Evolutionary conservation across 75 land plant species (phyloP).

Genomic region (Azolla pinnata): DNA sequence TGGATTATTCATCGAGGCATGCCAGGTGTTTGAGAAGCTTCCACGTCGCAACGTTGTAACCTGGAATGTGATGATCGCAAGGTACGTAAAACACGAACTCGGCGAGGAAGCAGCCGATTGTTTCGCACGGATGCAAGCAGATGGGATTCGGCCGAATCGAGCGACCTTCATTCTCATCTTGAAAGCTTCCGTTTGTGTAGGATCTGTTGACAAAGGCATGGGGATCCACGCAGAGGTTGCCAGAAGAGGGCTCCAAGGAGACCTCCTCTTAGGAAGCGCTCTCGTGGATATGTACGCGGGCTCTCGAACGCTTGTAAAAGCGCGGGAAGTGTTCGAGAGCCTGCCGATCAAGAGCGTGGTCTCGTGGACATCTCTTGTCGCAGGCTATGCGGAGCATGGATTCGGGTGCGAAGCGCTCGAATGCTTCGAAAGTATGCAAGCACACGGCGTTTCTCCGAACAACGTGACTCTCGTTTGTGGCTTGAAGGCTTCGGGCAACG

Average conservation of each 20-base stretch:
- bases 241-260: conserved; percentile 7
- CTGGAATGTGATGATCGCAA: conserved; percentile 19
- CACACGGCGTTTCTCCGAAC: conserved; percentile 24
- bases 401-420: conserved; percentile 19
- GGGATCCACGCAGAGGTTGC: conserved; percentile 14
- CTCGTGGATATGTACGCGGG: conserved; percentile 33
- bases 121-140: conserved; percentile 5
- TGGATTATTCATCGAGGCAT: conserved; percentile 8
- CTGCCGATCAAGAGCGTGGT: conserved; percentile 20
- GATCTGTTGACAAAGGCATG: conserved; percentile 13
- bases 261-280: conserved; percentile 21
- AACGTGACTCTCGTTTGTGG: conserved; percentile 21
- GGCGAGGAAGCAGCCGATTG: conserved; percentile 1
- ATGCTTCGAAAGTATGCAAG: conserved; percentile 25
- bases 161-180: conserved; percentile 18
- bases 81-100: neutral
- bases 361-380: conserved; percentile 27
- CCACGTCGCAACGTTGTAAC: conserved; percentile 7
- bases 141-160: conserved; percentile 10
- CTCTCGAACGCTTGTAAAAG: conserved; percentile 16
- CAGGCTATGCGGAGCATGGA: conserved; percentile 22
- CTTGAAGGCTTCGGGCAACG: conserved; percentile 20
- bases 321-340: conserved; percentile 15
- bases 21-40: conserved; percentile 12
- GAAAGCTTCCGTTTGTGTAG: conserved; percentile 10